Evolutionary conservation across 1,284 basidiomycete species (phyloP).

Genomic region (Moniliella sp.): DNA sequence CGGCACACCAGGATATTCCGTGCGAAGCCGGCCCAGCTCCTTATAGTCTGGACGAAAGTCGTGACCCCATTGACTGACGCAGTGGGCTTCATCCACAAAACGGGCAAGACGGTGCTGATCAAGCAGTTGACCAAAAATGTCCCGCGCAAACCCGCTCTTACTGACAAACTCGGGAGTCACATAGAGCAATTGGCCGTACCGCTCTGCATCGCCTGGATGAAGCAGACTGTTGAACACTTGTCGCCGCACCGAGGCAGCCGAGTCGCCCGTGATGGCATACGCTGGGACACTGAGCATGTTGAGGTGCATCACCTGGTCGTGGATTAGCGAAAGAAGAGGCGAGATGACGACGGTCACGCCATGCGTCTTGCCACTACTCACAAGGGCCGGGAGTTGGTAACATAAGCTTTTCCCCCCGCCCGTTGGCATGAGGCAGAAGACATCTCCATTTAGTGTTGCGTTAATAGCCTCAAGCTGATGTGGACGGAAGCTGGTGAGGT

Average conservation of each 20-base stretch:
- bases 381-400: conserved; percentile 62
- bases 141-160: conserved; percentile 36
- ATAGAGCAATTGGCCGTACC: conserved; percentile 47
- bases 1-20: conserved; percentile 54
- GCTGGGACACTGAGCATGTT: conserved; percentile 49
- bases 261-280: conserved; percentile 50
- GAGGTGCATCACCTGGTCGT: conserved; percentile 65
- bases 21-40: conserved; percentile 47
- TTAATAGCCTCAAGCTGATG: conserved; percentile 75
- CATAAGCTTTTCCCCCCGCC: conserved; percentile 65
- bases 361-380: conserved; percentile 52
- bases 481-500: conserved; percentile 44
- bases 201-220: too few relatives aligned
- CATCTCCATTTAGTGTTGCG: conserved; percentile 61
- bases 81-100: conserved; percentile 80
- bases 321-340: conserved; percentile 70
- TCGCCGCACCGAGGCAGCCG: conserved; percentile 33
- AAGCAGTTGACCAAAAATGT: conserved; percentile 45
- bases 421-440: conserved; percentile 88
- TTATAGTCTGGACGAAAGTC: conserved; percentile 47
- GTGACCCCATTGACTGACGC: conserved; percentile 61
- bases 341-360: conserved; percentile 68
- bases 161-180: conserved; percentile 65
- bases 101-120: conserved; percentile 47
- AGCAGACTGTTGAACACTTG: conserved; percentile 37